These are phyloP conservation scores for Tremellales sp. DNA, from an alignment of 1,284 basidiomycete genomes.

Conservation along the genomic window DNA sequence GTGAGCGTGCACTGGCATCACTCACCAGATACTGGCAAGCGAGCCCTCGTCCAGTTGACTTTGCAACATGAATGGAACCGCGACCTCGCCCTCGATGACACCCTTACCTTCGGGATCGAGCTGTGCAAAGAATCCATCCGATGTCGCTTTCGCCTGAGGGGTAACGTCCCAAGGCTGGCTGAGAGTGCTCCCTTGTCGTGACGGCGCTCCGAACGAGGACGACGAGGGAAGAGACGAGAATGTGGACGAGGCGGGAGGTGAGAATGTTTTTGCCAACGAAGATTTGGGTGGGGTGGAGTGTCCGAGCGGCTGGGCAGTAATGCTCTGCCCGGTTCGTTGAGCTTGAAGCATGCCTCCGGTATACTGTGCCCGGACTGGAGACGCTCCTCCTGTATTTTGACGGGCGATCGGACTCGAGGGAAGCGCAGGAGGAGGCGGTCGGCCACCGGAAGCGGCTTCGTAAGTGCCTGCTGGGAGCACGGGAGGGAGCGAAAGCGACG, in stretches of 20 bases:
- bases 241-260: conserved; percentile 10
- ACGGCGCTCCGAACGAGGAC: conserved; percentile 15
- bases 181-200: conserved; percentile 18
- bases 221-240: conserved; percentile 15
- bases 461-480: conserved; percentile 85
- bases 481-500: conserved; percentile 69
- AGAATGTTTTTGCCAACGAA: conserved; percentile 10
- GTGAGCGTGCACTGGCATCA: not conserved
- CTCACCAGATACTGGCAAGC: conserved; percentile 88
- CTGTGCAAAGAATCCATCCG: conserved; percentile 78
- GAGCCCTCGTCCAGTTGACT: conserved; percentile 79
- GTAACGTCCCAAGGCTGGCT: conserved; percentile 75
- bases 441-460: conserved; percentile 67
- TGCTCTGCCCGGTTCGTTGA: conserved; percentile 52
- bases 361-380: conserved; percentile 57
- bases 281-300: conserved; percentile 7
- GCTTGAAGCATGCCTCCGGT: conserved; percentile 54
- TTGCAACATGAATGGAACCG: conserved; percentile 93
- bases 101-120: conserved; percentile 75
- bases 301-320: not conserved
- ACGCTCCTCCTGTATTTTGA: conserved; percentile 34
- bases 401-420: conserved; percentile 29
- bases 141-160: conserved; percentile 69
- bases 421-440: conserved; percentile 29
- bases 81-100: conserved; percentile 86